A percentile compares a stretch with the other conserved stretches of the same genome.
Conservation (phyloP, 108 stramenopile genomes). For the Cylindrotheca closterium region DNA sequence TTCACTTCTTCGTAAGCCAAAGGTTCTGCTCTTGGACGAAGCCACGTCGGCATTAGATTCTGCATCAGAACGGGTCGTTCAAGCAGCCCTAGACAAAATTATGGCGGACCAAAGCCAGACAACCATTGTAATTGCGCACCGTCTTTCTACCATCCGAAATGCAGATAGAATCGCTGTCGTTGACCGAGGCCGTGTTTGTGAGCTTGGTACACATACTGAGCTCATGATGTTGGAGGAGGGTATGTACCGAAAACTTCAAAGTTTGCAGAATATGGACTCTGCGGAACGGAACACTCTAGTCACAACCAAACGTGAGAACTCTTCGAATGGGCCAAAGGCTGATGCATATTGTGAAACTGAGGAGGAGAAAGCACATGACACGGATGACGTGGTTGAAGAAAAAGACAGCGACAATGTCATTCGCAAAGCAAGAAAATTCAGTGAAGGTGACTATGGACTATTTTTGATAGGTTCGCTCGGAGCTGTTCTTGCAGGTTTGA, state of each 20-base stretch:
- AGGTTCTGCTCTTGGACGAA: conserved; percentile 65
- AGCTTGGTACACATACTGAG: conserved; percentile 78
- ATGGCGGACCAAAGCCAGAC: conserved; percentile 44
- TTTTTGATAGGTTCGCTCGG: conserved; percentile 51
- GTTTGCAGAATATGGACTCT: conserved; percentile 32
- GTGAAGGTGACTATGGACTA: conserved; percentile 18
- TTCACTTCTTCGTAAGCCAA: conserved; percentile 75
- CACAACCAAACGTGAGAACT: not conserved
- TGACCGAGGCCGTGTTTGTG: conserved; percentile 51
- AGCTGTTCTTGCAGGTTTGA: conserved; percentile 63
- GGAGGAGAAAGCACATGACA: not conserved
- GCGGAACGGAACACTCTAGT: conserved; percentile 10
- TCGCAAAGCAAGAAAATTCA: not conserved
- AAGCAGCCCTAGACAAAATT: conserved; percentile 71
- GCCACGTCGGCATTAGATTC: conserved; percentile 68
- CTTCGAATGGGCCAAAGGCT: not conserved
- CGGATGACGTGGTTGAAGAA: not conserved
- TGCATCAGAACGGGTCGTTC: conserved; percentile 71
- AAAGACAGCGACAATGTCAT: not conserved
- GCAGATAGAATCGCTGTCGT: conserved; percentile 86
- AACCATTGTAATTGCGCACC: conserved; percentile 71
- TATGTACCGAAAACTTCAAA: conserved; percentile 43
- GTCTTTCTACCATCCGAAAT: conserved; percentile 73
- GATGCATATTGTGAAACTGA: not conserved
- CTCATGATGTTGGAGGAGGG: conserved; percentile 48